These are phyloP conservation scores for Hypoxylon rickii DNA, from an alignment of 495 filamentous ascomycete genomes.

Conservation along the genomic window DNA sequence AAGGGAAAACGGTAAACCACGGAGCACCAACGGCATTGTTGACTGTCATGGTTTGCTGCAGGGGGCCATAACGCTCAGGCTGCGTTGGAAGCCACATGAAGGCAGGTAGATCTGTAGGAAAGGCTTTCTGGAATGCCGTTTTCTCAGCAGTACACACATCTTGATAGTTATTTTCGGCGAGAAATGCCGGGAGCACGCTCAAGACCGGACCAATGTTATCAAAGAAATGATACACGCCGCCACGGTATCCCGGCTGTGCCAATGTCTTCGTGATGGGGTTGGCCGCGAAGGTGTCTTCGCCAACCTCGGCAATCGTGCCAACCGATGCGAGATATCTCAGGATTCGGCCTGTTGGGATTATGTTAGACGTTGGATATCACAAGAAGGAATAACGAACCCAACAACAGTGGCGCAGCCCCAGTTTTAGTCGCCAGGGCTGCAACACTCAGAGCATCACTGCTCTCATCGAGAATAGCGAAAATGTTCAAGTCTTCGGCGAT, in stretches of 20 bases:
- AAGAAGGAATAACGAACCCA: constrained; percentile 34
- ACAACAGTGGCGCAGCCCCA: constrained; percentile 34
- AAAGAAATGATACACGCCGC: constrained; percentile 39
- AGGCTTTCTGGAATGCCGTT: constrained; percentile 50
- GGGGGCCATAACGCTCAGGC: constrained; percentile 42
- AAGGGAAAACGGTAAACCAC: constrained; percentile 43
- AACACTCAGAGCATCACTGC: constrained; percentile 28
- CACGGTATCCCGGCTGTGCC: constrained; percentile 36
- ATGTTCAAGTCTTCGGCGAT: constrained; percentile 42
- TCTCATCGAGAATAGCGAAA: constrained; percentile 36
- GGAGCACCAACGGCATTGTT: constrained; percentile 31
- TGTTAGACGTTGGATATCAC: constrained; percentile 6
- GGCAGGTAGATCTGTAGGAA: constrained; percentile 44
- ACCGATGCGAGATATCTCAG: constrained; percentile 51
- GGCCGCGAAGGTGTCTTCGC: constrained; percentile 40
- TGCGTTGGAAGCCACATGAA: constrained; percentile 48
- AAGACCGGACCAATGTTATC: constrained; percentile 30
- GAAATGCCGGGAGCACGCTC: constrained; percentile 45
- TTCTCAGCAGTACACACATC: no score
- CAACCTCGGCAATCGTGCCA: constrained; percentile 43
- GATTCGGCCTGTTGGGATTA: constrained; percentile 42
- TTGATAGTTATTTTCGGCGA: constrained; percentile 43
- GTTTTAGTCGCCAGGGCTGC: constrained; percentile 33
- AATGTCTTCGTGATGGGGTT: constrained; percentile 43
- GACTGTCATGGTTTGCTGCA: constrained; percentile 48